Evolutionary conservation across 805 yeast genomes (phyloP).

Genomic region (Starmerella riodocensis): DNA sequence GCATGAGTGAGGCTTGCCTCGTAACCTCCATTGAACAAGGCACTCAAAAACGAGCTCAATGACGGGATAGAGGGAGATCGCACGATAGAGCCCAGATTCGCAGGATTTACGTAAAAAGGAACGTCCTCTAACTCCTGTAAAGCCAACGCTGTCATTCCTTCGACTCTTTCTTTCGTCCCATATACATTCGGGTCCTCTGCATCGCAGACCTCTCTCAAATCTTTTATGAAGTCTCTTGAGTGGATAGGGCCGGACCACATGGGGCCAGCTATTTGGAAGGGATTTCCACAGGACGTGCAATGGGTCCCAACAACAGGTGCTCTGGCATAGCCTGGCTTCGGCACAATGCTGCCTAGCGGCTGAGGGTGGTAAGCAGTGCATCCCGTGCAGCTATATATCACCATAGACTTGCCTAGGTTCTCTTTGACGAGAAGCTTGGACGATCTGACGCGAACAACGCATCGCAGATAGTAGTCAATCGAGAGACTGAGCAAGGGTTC

Average conservation of each 20-base stretch:
- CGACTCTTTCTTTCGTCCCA: conserved; percentile 70
- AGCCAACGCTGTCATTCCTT: conserved; percentile 88
- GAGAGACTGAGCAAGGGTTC: conserved; percentile 79
- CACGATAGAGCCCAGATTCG: conserved; percentile 58
- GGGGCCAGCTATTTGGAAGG: conserved; percentile 81
- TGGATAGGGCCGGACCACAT: conserved; percentile 87
- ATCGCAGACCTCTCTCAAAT: conserved; percentile 43
- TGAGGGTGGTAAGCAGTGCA: conserved; percentile 66
- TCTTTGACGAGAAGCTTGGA: conserved; percentile 75
- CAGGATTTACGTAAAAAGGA: conserved; percentile 77
- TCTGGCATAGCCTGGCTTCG: conserved; percentile 49
- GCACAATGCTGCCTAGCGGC: conserved; percentile 50
- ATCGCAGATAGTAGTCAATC: conserved; percentile 84
- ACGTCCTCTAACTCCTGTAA: conserved; percentile 44
- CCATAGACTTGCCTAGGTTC: conserved; percentile 61
- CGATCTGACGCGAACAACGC: conserved; percentile 63
- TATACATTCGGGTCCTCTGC: conserved; percentile 44
- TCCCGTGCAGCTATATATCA: conserved; percentile 73
- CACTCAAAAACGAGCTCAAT: conserved; percentile 55
- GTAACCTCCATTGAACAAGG: conserved; percentile 73
- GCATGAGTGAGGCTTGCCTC: conserved; percentile 82
- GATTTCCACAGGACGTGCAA: conserved; percentile 59
- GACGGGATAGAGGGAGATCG: conserved; percentile 74
- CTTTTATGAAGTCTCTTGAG: conserved; percentile 49
- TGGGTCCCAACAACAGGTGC: conserved; percentile 47